phyloP scores from a whole-genome alignment of 2,329 filamentous ascomycete genomes.

The Lizonia empirigonia region DNA sequence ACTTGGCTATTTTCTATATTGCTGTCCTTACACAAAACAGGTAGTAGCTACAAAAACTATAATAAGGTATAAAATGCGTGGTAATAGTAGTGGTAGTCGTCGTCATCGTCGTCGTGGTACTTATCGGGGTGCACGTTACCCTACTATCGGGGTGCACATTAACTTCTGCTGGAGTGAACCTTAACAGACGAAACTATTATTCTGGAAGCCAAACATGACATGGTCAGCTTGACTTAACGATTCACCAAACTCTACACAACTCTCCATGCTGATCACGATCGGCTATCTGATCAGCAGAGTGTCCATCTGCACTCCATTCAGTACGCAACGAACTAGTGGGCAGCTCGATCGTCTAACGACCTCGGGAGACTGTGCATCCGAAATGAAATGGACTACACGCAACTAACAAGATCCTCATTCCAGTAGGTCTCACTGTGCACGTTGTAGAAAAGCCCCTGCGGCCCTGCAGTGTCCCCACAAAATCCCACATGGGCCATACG shows the following conservation, averaged over 20 bases:
- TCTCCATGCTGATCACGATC: constrained; percentile 10
- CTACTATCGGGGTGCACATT: too few species aligned
- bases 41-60: too few species aligned
- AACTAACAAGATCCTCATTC: constrained; percentile 8
- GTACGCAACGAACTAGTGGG: neutral
- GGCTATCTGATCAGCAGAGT: constrained; percentile 1
- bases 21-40: too few species aligned
- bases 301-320: constrained; percentile 1
- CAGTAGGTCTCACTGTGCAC: constrained; percentile 14
- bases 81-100: too few species aligned
- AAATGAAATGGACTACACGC: neutral
- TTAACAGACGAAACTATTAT: neutral
- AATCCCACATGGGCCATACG: constrained; percentile 3
- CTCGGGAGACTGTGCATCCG: too few species aligned
- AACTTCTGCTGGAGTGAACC: too few species aligned
- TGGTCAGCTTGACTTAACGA: neutral
- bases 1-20: too few species aligned
- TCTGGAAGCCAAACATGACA: neutral
- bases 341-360: neutral
- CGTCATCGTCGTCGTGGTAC: too few species aligned
- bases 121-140: too few species aligned
- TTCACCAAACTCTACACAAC: neutral
- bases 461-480: constrained; percentile 13
- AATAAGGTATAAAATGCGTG: too few species aligned
- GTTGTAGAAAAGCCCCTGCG: constrained; percentile 14